phyloP scores from a whole-genome alignment of 169 alveolate species.

The Perkinsus olseni region DNA sequence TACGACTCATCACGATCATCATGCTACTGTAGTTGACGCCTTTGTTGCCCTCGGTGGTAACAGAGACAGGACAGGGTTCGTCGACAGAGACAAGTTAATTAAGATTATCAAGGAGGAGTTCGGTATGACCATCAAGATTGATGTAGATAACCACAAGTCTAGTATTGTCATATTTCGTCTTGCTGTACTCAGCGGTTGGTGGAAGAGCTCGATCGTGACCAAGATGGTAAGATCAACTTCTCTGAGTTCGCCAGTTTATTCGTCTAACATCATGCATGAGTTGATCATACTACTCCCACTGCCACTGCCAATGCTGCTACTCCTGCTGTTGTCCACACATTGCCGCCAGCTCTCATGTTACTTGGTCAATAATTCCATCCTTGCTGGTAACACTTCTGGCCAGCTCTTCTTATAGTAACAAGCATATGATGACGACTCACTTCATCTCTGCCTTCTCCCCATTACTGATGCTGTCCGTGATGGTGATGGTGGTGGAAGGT shows the following conservation, averaged over 20 bases:
- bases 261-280: background rate
- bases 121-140: slow-evolving; percentile 17
- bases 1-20: background rate
- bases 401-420: no score
- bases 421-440: no score
- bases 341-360: no score
- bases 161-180: background rate
- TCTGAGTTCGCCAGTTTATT: background rate
- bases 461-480: background rate
- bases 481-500: background rate
- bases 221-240: slow-evolving; percentile 15
- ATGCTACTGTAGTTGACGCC: slow-evolving; percentile 10
- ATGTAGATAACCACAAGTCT: background rate
- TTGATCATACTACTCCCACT: background rate
- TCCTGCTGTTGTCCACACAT: no score
- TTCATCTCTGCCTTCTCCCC: no score
- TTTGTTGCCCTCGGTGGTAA: slow-evolving; percentile 17
- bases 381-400: no score
- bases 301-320: background rate
- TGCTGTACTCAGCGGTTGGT: background rate
- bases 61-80: slow-evolving; percentile 10
- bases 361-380: no score
- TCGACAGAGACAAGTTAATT: slow-evolving; percentile 6
- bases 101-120: slow-evolving; percentile 15
- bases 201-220: slow-evolving; percentile 11